Base-by-base conservation (phyloP, 2,329 filamentous ascomycete species). In the Aureobasidium leucospermi region DNA sequence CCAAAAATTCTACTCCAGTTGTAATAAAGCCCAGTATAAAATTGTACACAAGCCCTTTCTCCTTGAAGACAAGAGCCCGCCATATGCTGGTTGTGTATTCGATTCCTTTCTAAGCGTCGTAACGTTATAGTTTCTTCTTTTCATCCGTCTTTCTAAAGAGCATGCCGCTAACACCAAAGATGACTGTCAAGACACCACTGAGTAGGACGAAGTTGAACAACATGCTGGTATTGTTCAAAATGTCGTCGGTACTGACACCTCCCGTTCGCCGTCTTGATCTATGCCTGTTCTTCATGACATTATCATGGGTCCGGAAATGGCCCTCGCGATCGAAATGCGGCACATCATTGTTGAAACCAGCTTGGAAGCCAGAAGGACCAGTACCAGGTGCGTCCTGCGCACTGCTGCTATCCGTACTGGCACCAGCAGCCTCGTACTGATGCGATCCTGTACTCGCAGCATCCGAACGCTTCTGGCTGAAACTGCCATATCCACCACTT, bases 241-340 rank as follows among this genome's bases (percentile, higher is more conserved):
- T 55, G 4, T 60, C 58, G n/a, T 60, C 61, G 38, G 56, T 58
- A 31, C 32, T 57, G 8, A 61, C 63, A 46, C 62, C 49, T 47
- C 62, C 60, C 41, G 61, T 57, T 47, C 62, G 65, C 62, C 64
- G 63, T 41, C 62, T 63, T 28, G 57, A 61, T 60, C 48, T 58
- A 28, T 67, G 65, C 9, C 41, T 42, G 9, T 56, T 56, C 51
- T 61, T 61, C 62, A 68, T 67, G 8, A 88, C 79, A 36, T 80
- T 77, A 52, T 81, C 78, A 64, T 96, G 90, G 61, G 90, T 95
- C 63, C 84, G 79, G 66, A 85, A 84, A 73, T 96, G 92, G 9
- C 81, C 79, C 43, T 75, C 78, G 42, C 82, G 81, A 74, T 97
- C 87, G 66, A 96, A 99, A 75, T 96, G 89, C 65, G 85, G 83